A percentile compares a stretch with the other conserved stretches of the same genome.
phyloP scores from a whole-genome alignment of 2,329 filamentous ascomycete genomes.

The Hansfordia pulvinata region DNA sequence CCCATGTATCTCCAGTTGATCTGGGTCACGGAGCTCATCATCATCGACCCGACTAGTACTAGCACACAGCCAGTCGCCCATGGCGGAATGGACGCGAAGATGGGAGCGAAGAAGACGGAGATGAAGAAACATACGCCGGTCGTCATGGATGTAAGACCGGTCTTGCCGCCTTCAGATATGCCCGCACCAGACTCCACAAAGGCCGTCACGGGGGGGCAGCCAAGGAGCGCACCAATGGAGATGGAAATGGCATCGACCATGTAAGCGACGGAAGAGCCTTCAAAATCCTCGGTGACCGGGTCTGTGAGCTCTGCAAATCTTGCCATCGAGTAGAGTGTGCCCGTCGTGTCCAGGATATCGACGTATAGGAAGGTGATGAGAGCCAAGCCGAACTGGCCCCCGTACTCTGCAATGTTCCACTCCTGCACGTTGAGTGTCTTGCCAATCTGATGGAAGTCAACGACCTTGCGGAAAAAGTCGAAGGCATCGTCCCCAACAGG shows the following conservation, averaged over 20 bases:
- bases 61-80: constrained; percentile 87
- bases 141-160: constrained; percentile 68
- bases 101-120: constrained; percentile 78
- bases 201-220: constrained; percentile 69
- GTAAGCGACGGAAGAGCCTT: constrained; percentile 73
- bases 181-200: constrained; percentile 85
- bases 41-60: constrained; percentile 77
- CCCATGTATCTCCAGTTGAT: constrained; percentile 86
- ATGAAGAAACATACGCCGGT: constrained; percentile 78
- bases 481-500: constrained; percentile 55
- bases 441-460: constrained; percentile 67
- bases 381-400: constrained; percentile 67
- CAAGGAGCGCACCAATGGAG: constrained; percentile 67
- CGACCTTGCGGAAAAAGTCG: constrained; percentile 80
- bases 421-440: constrained; percentile 57
- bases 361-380: constrained; percentile 85
- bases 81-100: constrained; percentile 78
- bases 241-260: constrained; percentile 69
- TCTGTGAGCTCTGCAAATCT: constrained; percentile 71
- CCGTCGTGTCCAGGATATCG: constrained; percentile 77
- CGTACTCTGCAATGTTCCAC: constrained; percentile 56
- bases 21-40: constrained; percentile 63
- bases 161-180: constrained; percentile 77
- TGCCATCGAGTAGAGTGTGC: constrained; percentile 82
- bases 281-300: constrained; percentile 73